Conservation (phyloP, 768 basidiomycete genomes). For the Cyclocybe aegerita region DNA sequence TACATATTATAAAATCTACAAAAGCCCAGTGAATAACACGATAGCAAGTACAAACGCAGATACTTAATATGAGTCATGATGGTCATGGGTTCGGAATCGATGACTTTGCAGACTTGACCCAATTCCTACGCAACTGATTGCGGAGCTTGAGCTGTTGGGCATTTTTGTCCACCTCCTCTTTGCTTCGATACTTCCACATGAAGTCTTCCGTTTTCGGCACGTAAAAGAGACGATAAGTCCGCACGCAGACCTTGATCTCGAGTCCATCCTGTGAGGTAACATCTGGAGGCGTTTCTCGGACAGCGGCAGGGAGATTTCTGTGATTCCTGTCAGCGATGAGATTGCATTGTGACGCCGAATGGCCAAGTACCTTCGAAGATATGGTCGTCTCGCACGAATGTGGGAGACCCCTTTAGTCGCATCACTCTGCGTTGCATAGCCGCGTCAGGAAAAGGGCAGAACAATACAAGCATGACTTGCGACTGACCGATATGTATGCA, state of each 20-base stretch:
- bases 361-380: slow-evolving; percentile 58
- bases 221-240: slow-evolving; percentile 81
- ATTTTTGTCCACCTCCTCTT: slow-evolving; percentile 38
- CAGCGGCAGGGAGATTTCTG: slow-evolving; percentile 39
- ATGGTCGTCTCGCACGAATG: slow-evolving; percentile 53
- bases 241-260: slow-evolving; percentile 83
- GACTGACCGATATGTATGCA: slow-evolving; percentile 64
- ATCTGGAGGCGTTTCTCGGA: slow-evolving; percentile 39
- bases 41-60: slow-evolving; percentile 3
- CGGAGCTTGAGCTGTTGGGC: slow-evolving; percentile 28
- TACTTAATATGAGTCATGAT: background rate
- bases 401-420: slow-evolving; percentile 53
- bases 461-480: background rate
- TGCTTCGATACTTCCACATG: slow-evolving; percentile 45
- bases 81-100: background rate
- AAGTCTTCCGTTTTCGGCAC: slow-evolving; percentile 68
- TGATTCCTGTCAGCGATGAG: too few relatives aligned
- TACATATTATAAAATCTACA: slow-evolving; percentile 6
- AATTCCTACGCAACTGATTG: slow-evolving; percentile 33
- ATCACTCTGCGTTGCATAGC: slow-evolving; percentile 43
- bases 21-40: slow-evolving; percentile 4
- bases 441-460: background rate
- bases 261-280: slow-evolving; percentile 57
- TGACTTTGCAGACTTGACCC: slow-evolving; percentile 26
- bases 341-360: too few relatives aligned